Evolutionary conservation across 2,329 filamentous ascomycete species (phyloP), one percentile per base, ranked within the genome.

Genomic region (Pseudohalonectria lignicola): DNA sequence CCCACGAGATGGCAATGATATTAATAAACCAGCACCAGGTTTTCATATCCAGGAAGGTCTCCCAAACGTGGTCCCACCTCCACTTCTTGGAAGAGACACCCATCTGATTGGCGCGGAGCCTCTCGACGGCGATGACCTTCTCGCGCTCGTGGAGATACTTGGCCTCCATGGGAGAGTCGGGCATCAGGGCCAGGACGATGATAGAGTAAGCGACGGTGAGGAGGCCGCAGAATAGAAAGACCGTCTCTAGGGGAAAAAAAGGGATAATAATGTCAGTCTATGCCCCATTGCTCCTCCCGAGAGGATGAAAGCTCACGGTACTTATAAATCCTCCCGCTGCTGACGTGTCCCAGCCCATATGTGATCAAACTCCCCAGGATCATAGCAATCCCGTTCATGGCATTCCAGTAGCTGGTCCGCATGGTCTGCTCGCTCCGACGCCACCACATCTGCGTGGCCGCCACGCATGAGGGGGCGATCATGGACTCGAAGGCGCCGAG

Each of bases 351-450:
- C 13, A 79, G 54, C 0, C 71, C 75, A 40, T 67, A 78, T 0
- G 75, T 74, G 12, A 76, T 49, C 1, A 65, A 61, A 1, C 70
- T 70, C 0, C 72, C 75, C 10, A 75, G 53, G 29, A 79, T 73
- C 5, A 67, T 76, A 0, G 71, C 70, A 0, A 67, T 41, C 0
- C 75, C 74, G 37, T 74, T 81, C 0, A 73, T 78, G 4, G 71
- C 63, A 45, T 82, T 82, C 78, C 78, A 83, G n/a, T 69, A 67
- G 0, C 75, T 74, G 3, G 80, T 67, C 0, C 79, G 65, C 19
- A 78, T 53, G 0, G 77, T 74, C 52, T 82, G 78, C 47, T 83
- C 76, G 31, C 56, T 54, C 2, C 61, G 53, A 1, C 62, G 49
- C 45, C 71, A 70, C 57, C 66, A 71, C 49, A 66, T 61, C 4